Evolutionary conservation across 306 rosid genomes (phyloP), one percentile per base, ranked within the genome.

Genomic region (Quercus cerris): DNA sequence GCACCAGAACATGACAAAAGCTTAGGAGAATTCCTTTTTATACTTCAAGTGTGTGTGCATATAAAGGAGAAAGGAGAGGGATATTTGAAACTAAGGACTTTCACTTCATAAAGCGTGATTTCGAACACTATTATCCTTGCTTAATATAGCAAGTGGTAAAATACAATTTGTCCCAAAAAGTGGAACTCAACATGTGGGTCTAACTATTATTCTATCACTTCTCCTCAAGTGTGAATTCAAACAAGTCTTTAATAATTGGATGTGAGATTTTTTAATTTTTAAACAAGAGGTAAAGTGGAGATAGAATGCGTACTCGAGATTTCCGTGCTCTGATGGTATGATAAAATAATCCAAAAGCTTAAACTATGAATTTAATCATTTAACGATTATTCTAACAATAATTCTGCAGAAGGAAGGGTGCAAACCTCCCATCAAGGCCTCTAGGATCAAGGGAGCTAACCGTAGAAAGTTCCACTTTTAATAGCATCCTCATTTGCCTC

Each of bases 401-500:
- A 67, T 44, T 71, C 1, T 5, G 4, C 10, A 1, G 72, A 80
- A 31, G 18, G 44, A 51, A 49, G 44, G 78, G 79, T 41, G 78
- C 85, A 76, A 85, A 87, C 86, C 86, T 87, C 88, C 82, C 79
- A 38, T 61, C 11, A 81, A 71, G 80, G 74, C 74, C 69, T 71
- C 9, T 59, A 58, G 71, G 41, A 59, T 68, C 20, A 57, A 59
- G 69, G 66, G 84, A 74, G 68, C 93, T 80, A 82, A 91, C 91
- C 89, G 14, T 85, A 89, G 88, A 86, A 91, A 79, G 82, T 2
- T 83, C 96, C 96, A 0, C 91, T 81, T 0, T 79, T 81, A 22
- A 91, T 89, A 18, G 96, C 4, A 83, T 91, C 96, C 33, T 79
- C 3, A 44, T 91, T 91, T 7, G 96, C 96, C 55, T 91, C 96